A percentile compares a stretch with the other conserved stretches of the same genome.
phyloP scores from a whole-genome alignment of 1,284 basidiomycete species.

The Malassezia yamatoensis region DNA sequence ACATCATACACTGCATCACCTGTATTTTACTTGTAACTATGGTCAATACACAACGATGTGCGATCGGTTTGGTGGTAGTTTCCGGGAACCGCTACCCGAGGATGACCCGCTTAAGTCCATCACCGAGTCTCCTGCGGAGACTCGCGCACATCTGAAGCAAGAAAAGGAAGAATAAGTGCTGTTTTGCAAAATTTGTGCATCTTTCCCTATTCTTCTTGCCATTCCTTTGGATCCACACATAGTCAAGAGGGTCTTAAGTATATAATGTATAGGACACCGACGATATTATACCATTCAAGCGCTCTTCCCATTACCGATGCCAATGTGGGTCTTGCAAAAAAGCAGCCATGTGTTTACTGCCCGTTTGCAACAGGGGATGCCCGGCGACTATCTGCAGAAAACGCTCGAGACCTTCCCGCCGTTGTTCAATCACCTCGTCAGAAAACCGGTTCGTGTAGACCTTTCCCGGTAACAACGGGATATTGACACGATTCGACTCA shows the following conservation, averaged over 20 bases:
- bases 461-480: constrained; percentile 90
- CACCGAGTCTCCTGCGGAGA: neutral
- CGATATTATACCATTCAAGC: neutral
- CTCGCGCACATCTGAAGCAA: neutral
- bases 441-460: constrained; percentile 64
- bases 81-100: constrained; percentile 69
- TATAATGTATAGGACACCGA: neutral
- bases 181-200: neutral
- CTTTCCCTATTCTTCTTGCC: neutral
- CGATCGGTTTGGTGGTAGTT: constrained; percentile 71
- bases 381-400: constrained; percentile 94
- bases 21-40: constrained; percentile 89
- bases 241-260: too few species aligned
- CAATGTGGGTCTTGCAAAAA: constrained; percentile 65
- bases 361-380: constrained; percentile 93
- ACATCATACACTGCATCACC: constrained; percentile 90
- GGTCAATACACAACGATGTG: constrained; percentile 93
- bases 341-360: constrained; percentile 89
- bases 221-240: too few species aligned
- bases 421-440: constrained; percentile 86
- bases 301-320: constrained; percentile 13
- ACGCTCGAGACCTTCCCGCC: constrained; percentile 84
- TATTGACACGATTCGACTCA: constrained; percentile 92
- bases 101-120: constrained; percentile 74
- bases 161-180: neutral